Evolutionary conservation across 169 alveolate genomes (phyloP), one percentile per base, ranked within the genome.

Genomic region (Toxoplasma gondii): DNA sequence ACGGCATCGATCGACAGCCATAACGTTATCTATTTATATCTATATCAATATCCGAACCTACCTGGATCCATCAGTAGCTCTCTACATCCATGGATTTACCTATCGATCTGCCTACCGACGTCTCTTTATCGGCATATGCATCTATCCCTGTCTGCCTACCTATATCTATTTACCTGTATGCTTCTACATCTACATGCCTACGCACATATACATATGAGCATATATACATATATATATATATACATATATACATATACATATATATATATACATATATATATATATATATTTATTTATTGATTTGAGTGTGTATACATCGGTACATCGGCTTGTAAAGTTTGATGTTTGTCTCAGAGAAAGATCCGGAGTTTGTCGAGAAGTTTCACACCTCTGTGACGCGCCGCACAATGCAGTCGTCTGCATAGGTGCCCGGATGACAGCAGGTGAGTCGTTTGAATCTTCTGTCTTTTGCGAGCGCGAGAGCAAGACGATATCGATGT

Each of bases 391-490:
- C 96, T n/a, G 97, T 98, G 64, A 99, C 99, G 94, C 99, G 97
- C 94, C 98, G 98, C 70, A 99, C 99, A 39, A 99, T 95, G 96
- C 99, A 99, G 96, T 99, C 99, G 96, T 99, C 99, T 31, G 99
- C 99, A 96, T 99, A 99, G 9, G 99, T 99, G 24, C 99, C 99
- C 84, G 97, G 98, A 96, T 99, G 99, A 44, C 98, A 96, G 93
- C 99, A 99, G 44, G 98, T 97, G 53, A 99, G 98, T 91, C 99
- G 97, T 91, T 97, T 97, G 95, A 99, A 98, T 93, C 99, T 97
- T 12, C 99, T 99, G 74, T 95, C 96, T 96, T 99, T 98, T n/a
- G 99, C 99, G 92, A 99, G 94, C 78, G 98, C 98, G 64, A 99
- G 96, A 29, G 99, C 99, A 82, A 99, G 95, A 88, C 99, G 98